Percentiles rank a stretch among this genome's conserved stretches.
Evolutionary conservation across 129 eudicot genomes (phyloP).

Genomic region (Pulicaria dysenterica): DNA sequence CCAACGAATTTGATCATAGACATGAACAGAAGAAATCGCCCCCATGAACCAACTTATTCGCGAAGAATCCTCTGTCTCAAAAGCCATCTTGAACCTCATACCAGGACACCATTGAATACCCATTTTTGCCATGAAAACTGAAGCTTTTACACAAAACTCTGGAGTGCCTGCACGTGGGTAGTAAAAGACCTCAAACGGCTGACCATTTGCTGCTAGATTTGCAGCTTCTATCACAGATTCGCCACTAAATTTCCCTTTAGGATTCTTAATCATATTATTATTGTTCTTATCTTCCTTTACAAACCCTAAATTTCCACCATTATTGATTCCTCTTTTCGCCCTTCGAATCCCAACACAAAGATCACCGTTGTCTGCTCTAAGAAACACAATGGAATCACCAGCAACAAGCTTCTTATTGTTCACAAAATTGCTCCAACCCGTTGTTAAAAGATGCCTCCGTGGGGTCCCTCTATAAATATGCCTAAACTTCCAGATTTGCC

Average conservation of each 20-base stretch:
- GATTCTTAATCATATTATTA: constrained; percentile 21
- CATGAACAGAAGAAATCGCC: constrained; percentile 48
- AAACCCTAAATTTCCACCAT: constrained; percentile 33
- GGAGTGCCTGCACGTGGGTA: constrained; percentile 63
- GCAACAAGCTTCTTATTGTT: constrained; percentile 71
- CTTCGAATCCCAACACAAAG: constrained; percentile 79
- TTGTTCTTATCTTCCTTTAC: constrained; percentile 22
- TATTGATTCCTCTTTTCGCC: constrained; percentile 59
- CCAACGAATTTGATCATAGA: constrained; percentile 36
- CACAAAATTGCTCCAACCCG: constrained; percentile 85
- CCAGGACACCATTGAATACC: constrained; percentile 78
- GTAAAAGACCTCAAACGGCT: constrained; percentile 75
- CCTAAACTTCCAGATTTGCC: constrained; percentile 62
- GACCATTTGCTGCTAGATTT: constrained; percentile 54
- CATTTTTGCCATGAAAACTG: constrained; percentile 61
- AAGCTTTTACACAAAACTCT: constrained; percentile 78
- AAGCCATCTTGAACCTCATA: constrained; percentile 96
- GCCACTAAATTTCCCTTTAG: constrained; percentile 36
- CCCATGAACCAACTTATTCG: constrained; percentile 95
- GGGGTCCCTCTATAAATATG: constrained; percentile 89
- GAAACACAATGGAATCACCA: constrained; percentile 79
- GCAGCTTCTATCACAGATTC: constrained; percentile 70
- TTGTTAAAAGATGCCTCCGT: constrained; percentile 73
- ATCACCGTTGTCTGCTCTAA: constrained; percentile 67
- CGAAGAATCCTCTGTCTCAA: constrained; percentile 91